Percentiles rank a stretch among this genome's conserved stretches.
Conservation (phyloP, 2,329 filamentous ascomycete species). For the Colletotrichum aenigma region DNA sequence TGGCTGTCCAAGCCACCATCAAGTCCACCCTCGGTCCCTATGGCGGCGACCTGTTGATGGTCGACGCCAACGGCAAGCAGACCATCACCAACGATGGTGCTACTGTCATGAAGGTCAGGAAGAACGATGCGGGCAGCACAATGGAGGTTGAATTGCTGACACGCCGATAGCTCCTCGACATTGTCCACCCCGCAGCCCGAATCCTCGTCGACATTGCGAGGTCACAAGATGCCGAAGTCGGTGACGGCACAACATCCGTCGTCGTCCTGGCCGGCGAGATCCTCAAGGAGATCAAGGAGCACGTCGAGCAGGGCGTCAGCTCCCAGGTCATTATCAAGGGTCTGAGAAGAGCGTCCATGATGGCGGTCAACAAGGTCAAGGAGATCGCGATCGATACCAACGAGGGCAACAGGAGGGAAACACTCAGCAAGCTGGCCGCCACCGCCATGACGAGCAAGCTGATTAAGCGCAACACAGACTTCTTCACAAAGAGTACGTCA, state of each 20-base stretch:
- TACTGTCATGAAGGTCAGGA: slow-evolving; percentile 92
- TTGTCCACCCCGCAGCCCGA: slow-evolving; percentile 94
- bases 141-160: neutral
- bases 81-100: slow-evolving; percentile 99
- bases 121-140: neutral
- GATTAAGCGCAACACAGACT: slow-evolving; percentile 94
- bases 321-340: slow-evolving; percentile 98
- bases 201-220: slow-evolving; percentile 98
- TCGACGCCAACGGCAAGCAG: slow-evolving; percentile 92
- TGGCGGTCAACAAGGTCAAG: slow-evolving; percentile 99
- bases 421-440: slow-evolving; percentile 84
- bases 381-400: slow-evolving; percentile 90
- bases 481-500: slow-evolving; percentile 92
- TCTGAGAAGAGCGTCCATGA: slow-evolving; percentile 80
- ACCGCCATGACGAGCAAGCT: slow-evolving; percentile 99
- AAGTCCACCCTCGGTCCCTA: slow-evolving; percentile 96
- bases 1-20: slow-evolving; percentile 94
- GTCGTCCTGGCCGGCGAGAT: slow-evolving; percentile 98
- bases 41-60: slow-evolving; percentile 93
- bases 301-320: slow-evolving; percentile 96
- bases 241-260: slow-evolving; percentile 96
- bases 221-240: slow-evolving; percentile 98
- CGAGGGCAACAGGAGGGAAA: slow-evolving; percentile 85
- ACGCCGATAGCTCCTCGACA: slow-evolving; percentile 80
- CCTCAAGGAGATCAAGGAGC: slow-evolving; percentile 93